phyloP scores from a whole-genome alignment of 495 filamentous ascomycete species.

The Podospora pseudocomata region DNA sequence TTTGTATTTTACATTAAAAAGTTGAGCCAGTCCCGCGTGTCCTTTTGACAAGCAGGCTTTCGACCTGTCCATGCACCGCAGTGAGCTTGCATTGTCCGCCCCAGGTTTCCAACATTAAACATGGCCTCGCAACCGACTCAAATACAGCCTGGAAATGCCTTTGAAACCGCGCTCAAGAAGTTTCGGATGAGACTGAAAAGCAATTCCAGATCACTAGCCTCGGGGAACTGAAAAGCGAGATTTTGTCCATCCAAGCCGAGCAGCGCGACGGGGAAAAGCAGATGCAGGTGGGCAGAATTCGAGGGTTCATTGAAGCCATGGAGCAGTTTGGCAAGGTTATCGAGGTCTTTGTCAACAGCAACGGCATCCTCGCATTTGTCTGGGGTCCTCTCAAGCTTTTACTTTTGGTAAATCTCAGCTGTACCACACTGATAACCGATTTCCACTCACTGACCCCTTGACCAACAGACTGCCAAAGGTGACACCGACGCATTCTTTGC shows the following conservation, averaged over 20 bases:
- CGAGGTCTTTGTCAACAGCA: slow-evolving; percentile 9
- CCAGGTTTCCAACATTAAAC: neutral
- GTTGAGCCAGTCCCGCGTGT: too few relatives aligned
- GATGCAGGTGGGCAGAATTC: slow-evolving; percentile 1
- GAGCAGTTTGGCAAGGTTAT: slow-evolving; percentile 9
- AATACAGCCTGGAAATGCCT: neutral
- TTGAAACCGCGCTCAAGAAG: neutral
- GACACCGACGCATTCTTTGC: neutral
- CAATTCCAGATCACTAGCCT: slow-evolving; percentile 3
- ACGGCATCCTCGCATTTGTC: slow-evolving; percentile 1
- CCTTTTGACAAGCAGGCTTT: too few relatives aligned
- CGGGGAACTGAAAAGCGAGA: neutral
- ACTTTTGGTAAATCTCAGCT: neutral
- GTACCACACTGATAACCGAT: neutral
- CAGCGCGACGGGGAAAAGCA: neutral
- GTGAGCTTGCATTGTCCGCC: too few relatives aligned
- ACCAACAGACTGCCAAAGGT: neutral
- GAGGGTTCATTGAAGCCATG: slow-evolving; percentile 4
- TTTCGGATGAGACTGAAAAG: neutral
- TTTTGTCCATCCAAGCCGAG: neutral
- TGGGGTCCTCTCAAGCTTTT: slow-evolving; percentile 9
- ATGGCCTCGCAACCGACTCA: neutral
- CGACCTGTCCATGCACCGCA: too few relatives aligned
- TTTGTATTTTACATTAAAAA: neutral
- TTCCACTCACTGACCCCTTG: neutral